Evolutionary conservation across 1,284 basidiomycete species (phyloP).

Genomic region (Apiotrichum veenhuisii): DNA sequence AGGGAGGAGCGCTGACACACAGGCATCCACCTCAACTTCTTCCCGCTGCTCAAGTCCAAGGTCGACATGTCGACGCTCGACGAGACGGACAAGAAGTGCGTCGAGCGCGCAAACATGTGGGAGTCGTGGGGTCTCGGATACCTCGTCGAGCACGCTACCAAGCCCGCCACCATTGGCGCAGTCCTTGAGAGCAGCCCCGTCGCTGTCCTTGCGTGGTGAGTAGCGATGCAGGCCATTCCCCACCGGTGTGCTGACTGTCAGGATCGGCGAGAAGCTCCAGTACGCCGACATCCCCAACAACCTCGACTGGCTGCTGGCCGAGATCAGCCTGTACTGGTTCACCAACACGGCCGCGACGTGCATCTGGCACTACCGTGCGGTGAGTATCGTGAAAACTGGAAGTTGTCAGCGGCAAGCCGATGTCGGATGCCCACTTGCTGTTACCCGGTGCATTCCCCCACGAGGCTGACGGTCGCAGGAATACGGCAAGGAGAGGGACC

Average conservation of each 20-base stretch:
- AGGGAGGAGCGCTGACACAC: not conserved
- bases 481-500: constrained; percentile 20
- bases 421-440: no score
- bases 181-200: constrained; percentile 46
- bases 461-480: constrained; percentile 21
- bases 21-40: constrained; percentile 38
- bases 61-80: constrained; percentile 13
- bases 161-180: constrained; percentile 48
- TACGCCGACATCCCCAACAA: constrained; percentile 3
- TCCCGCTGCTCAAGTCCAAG: constrained; percentile 13
- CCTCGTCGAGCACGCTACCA: constrained; percentile 37
- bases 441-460: no score
- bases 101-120: constrained; percentile 13
- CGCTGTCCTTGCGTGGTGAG: constrained; percentile 48
- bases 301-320: constrained; percentile 40
- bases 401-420: no score
- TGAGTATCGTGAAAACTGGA: constrained; percentile 20
- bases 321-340: constrained; percentile 49
- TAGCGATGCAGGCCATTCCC: not conserved
- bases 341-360: constrained; percentile 49
- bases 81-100: constrained; percentile 8
- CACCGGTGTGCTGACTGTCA: constrained; percentile 6
- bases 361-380: constrained; percentile 51
- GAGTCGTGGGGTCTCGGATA: constrained; percentile 16
- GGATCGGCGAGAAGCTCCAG: constrained; percentile 51